Conservation (phyloP, 345 rosid species). For the Nephelium lappaceum region DNA sequence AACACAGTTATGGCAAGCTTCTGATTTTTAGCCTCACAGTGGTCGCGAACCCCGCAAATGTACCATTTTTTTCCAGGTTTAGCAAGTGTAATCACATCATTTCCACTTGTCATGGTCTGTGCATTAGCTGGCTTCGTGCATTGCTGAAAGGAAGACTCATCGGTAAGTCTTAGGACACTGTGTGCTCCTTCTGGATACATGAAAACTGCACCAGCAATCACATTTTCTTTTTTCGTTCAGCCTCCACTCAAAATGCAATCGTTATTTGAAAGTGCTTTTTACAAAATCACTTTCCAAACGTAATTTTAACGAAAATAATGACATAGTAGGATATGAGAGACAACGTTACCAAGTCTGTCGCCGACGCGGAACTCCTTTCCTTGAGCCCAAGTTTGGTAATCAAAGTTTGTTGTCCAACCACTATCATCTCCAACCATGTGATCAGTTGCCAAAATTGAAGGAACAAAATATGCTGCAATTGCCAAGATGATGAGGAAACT, state of each 20-base stretch:
- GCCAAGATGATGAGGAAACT: constrained; percentile 23
- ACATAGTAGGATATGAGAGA: background rate
- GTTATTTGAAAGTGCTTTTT: too few species aligned
- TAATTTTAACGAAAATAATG: background rate
- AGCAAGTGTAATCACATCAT: constrained; percentile 29
- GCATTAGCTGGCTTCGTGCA: constrained; percentile 17
- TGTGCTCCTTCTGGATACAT: constrained; percentile 26
- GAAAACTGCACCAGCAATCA: constrained; percentile 37
- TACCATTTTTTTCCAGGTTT: constrained; percentile 39
- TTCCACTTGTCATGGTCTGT: constrained; percentile 16
- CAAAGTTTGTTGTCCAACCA: constrained; percentile 42
- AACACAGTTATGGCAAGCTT: constrained; percentile 36
- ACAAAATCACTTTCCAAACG: too few species aligned
- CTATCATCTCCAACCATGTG: constrained; percentile 43
- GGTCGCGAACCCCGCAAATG: constrained; percentile 31
- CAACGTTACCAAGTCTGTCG: constrained; percentile 37
- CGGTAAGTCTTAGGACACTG: constrained; percentile 29
- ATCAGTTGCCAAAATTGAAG: constrained; percentile 32
- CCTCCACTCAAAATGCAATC: background rate
- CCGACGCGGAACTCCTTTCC: constrained; percentile 37
- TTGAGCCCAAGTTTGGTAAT: constrained; percentile 40
- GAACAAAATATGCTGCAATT: constrained; percentile 19
- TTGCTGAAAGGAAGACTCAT: constrained; percentile 29
- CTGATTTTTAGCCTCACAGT: constrained; percentile 31
- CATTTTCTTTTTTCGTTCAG: background rate